Conservation (phyloP, 2,329 filamentous ascomycete genomes). For the Fusarium sp. region DNA sequence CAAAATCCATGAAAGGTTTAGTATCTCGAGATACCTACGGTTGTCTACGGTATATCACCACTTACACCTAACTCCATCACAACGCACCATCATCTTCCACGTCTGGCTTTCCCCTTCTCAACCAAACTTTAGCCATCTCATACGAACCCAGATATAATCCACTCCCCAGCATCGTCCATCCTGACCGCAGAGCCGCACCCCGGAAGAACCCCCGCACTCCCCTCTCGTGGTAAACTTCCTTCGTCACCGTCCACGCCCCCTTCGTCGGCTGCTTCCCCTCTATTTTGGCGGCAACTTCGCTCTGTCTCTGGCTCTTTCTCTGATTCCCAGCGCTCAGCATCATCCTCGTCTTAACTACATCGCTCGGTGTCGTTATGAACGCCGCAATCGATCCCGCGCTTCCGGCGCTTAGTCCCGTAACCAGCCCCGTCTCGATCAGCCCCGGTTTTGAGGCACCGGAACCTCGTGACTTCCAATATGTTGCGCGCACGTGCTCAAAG, state of each 20-base stretch:
- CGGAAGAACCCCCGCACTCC: slow-evolving; percentile 82
- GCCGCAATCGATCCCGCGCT: slow-evolving; percentile 80
- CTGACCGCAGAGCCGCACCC: slow-evolving; percentile 78
- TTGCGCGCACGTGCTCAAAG: slow-evolving; percentile 77
- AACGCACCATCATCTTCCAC: slow-evolving; percentile 55
- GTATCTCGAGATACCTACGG: not conserved
- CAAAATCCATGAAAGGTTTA: not conserved
- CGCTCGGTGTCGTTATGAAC: slow-evolving; percentile 86
- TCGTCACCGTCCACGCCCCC: slow-evolving; percentile 71
- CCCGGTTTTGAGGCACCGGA: slow-evolving; percentile 40
- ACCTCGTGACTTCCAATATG: slow-evolving; percentile 60
- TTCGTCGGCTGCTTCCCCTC: slow-evolving; percentile 52
- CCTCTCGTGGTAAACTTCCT: slow-evolving; percentile 73
- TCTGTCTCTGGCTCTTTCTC: slow-evolving; percentile 17
- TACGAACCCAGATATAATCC: slow-evolving; percentile 90
- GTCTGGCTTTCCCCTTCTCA: slow-evolving; percentile 60
- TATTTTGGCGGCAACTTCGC: slow-evolving; percentile 37
- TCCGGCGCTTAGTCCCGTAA: slow-evolving; percentile 81
- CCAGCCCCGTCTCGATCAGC: slow-evolving; percentile 74
- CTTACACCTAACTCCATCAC: slow-evolving; percentile 23
- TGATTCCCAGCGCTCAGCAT: slow-evolving; percentile 75
- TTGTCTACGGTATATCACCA: slow-evolving; percentile 10
- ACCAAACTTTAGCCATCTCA: slow-evolving; percentile 79
- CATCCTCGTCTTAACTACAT: slow-evolving; percentile 90
- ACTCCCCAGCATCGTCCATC: slow-evolving; percentile 86